These are phyloP conservation scores for Diaporthe sp. DNA, from an alignment of 2,329 filamentous ascomycete genomes.

Conservation along the genomic window DNA sequence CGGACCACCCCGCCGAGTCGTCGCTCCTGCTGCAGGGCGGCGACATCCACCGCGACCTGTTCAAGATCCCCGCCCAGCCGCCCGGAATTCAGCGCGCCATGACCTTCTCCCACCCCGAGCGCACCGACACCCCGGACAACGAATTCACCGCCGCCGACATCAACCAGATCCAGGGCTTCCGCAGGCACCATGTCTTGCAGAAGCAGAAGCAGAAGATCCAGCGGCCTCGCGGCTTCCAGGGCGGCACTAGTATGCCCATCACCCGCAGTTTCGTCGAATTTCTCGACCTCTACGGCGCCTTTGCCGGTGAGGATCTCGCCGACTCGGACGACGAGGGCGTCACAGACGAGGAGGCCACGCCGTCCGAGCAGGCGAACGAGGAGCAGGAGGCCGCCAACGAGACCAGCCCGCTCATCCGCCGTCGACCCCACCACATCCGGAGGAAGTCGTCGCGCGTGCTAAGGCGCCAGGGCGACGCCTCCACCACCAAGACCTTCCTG, in stretches of 20 bases:
- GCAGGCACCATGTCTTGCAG: slow-evolving; percentile 61
- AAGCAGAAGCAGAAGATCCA: slow-evolving; percentile 50
- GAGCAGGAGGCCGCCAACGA: slow-evolving; percentile 57
- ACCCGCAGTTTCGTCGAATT: slow-evolving; percentile 82
- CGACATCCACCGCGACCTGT: slow-evolving; percentile 84
- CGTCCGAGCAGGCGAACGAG: slow-evolving; percentile 59
- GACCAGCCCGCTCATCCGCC: slow-evolving; percentile 71
- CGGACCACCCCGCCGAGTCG: slow-evolving; percentile 62
- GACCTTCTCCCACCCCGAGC: slow-evolving; percentile 42
- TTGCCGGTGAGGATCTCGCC: slow-evolving; percentile 79
- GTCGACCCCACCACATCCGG: slow-evolving; percentile 67
- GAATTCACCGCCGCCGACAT: slow-evolving; percentile 51
- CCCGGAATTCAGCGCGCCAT: slow-evolving; percentile 49
- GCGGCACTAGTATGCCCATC: slow-evolving; percentile 59
- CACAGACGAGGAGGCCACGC: slow-evolving; percentile 39
- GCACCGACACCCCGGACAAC: slow-evolving; percentile 37
- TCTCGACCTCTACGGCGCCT: slow-evolving; percentile 81
- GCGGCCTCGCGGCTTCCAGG: slow-evolving; percentile 45
- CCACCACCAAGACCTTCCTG: slow-evolving; percentile 81
- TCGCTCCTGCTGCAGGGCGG: slow-evolving; percentile 81
- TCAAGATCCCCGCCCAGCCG: slow-evolving; percentile 73
- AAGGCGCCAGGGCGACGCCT: slow-evolving; percentile 71
- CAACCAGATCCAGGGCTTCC: slow-evolving; percentile 63
- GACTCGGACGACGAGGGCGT: slow-evolving; percentile 71
- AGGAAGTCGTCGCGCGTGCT: slow-evolving; percentile 47